phyloP scores from a whole-genome alignment of 2,329 filamentous ascomycete genomes.

The Echinosphaeria canescens region DNA sequence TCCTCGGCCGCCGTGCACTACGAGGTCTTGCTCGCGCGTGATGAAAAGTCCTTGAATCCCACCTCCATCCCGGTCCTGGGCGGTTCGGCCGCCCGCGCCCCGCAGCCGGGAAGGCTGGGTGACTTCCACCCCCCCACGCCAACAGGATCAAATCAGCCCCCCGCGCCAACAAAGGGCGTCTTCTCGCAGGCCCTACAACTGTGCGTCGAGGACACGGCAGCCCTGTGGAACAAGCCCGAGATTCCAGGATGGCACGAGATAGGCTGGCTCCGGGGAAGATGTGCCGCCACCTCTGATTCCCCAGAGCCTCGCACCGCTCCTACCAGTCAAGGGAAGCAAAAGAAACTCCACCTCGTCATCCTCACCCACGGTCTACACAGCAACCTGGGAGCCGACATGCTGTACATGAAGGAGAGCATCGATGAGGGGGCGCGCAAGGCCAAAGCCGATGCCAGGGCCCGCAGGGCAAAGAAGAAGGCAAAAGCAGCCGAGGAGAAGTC shows the following conservation, averaged over 20 bases:
- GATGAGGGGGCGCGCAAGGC: slow-evolving; percentile 63
- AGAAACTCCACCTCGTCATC: slow-evolving; percentile 77
- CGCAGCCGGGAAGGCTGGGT: slow-evolving; percentile 47
- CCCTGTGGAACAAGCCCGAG: slow-evolving; percentile 80
- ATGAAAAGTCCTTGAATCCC: slow-evolving; percentile 61
- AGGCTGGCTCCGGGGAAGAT: too few relatives aligned
- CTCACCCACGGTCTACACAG: slow-evolving; percentile 90
- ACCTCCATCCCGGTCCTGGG: slow-evolving; percentile 25
- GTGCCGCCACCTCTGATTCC: slow-evolving; percentile 4
- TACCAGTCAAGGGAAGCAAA: too few relatives aligned
- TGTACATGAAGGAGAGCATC: slow-evolving; percentile 94
- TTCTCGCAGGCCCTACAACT: slow-evolving; percentile 66
- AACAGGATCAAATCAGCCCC: too few relatives aligned
- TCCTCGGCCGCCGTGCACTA: slow-evolving; percentile 71
- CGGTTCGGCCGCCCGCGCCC: slow-evolving; percentile 21
- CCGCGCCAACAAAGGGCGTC: slow-evolving; percentile 31
- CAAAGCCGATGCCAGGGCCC: slow-evolving; percentile 41
- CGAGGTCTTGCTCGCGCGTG: slow-evolving; percentile 68
- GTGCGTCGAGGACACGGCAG: slow-evolving; percentile 69
- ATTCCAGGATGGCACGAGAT: slow-evolving; percentile 37
- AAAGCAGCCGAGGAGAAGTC: slow-evolving; percentile 4
- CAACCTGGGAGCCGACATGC: slow-evolving; percentile 89
- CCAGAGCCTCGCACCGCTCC: slow-evolving; percentile 7
- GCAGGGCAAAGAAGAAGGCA: slow-evolving; percentile 28
- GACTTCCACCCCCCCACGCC: slow-evolving; percentile 40